Evolutionary conservation across 768 basidiomycete species (phyloP).

Genomic region (Hygrophoropsis aurantiaca): DNA sequence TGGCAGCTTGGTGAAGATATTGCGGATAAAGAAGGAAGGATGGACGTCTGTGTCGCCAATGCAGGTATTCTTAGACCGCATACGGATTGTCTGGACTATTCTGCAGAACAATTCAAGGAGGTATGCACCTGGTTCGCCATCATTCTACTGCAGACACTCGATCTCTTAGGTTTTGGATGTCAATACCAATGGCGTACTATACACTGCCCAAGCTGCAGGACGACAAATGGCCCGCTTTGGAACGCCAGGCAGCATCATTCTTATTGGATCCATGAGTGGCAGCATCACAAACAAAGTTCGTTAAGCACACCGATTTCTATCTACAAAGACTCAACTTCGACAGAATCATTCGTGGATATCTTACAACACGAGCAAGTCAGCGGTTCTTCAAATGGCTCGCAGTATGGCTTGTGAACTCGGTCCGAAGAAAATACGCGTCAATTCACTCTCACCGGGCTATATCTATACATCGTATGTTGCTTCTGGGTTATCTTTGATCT

Average conservation of each 20-base stretch:
- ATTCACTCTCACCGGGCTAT: constrained; percentile 66
- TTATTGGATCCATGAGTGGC: constrained; percentile 53
- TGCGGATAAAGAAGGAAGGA: constrained; percentile 19
- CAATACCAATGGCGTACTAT: constrained; percentile 56
- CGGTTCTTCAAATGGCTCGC: constrained; percentile 70
- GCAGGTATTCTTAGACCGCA: constrained; percentile 29
- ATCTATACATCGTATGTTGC: constrained; percentile 57
- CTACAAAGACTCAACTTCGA: too few species aligned
- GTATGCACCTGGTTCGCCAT: too few species aligned
- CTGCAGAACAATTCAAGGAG: constrained; percentile 28
- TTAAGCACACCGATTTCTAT: too few species aligned
- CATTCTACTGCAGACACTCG: too few species aligned
- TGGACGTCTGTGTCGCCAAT: constrained; percentile 28
- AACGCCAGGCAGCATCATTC: constrained; percentile 46
- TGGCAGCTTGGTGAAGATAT: constrained; percentile 18
- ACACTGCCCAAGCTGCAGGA: constrained; percentile 52
- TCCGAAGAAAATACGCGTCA: constrained; percentile 59
- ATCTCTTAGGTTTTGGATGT: constrained; percentile 59
- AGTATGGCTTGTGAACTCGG: constrained; percentile 76
- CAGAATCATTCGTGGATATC: constrained; percentile 66
- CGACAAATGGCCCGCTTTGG: constrained; percentile 46
- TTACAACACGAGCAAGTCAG: constrained; percentile 70
- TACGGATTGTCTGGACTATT: constrained; percentile 26
- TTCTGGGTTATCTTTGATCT: neutral
- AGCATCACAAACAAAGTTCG: constrained; percentile 60